These are phyloP conservation scores for Pythium dissotocum DNA, from an alignment of 352 stramenopile species.

Conservation along the genomic window DNA sequence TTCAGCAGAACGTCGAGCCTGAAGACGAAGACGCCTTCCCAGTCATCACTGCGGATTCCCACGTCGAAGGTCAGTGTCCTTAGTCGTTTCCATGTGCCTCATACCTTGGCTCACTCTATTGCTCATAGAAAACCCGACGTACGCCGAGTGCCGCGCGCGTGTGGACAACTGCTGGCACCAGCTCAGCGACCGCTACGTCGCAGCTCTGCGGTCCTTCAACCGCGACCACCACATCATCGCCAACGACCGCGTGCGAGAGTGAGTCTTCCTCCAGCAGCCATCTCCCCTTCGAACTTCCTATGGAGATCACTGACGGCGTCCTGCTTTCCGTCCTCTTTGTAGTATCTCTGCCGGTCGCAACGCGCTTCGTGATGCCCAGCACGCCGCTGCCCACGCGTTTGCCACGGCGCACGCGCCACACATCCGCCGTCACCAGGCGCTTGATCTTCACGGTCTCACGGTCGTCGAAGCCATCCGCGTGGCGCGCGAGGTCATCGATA, in stretches of 20 bases:
- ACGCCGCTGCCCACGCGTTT: constrained; percentile 61
- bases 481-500: constrained; percentile 53
- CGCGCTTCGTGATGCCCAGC: constrained; percentile 60
- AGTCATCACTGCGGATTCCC: constrained; percentile 11
- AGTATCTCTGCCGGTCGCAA: constrained; percentile 53
- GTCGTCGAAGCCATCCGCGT: constrained; percentile 69
- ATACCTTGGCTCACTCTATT: neutral
- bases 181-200: constrained; percentile 63
- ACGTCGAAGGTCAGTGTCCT: constrained; percentile 21
- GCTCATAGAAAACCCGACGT: constrained; percentile 36
- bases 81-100: neutral
- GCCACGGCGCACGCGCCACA: constrained; percentile 50
- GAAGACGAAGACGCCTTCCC: constrained; percentile 34
- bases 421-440: constrained; percentile 51
- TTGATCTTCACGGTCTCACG: constrained; percentile 70
- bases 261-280: constrained; percentile 17
- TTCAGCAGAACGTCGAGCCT: neutral
- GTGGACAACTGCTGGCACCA: constrained; percentile 53
- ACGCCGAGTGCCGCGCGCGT: constrained; percentile 51
- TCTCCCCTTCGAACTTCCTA: neutral
- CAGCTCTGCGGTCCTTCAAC: constrained; percentile 59
- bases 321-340: neutral
- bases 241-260: constrained; percentile 59
- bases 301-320: neutral
- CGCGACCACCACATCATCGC: constrained; percentile 52